Evolutionary conservation across 139 green algal species (phyloP).

Genomic region (Pseudopediastrum boryanum): DNA sequence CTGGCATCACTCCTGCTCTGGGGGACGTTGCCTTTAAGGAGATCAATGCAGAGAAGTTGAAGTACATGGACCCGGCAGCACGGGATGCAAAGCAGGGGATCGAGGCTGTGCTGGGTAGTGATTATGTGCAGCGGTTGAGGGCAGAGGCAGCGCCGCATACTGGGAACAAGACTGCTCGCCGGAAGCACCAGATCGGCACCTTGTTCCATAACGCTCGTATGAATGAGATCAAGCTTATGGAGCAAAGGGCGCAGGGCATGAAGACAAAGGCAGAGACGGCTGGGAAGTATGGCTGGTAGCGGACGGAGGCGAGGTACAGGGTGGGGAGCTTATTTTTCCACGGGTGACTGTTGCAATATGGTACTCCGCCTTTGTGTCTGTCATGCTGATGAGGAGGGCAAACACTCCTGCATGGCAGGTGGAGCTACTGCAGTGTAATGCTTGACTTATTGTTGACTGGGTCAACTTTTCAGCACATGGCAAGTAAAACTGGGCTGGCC

Average conservation of each 20-base stretch:
- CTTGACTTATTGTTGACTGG: too few relatives aligned
- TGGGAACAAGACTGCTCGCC: slow-evolving; percentile 59
- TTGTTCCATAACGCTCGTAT: slow-evolving; percentile 71
- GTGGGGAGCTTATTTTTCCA: too few relatives aligned
- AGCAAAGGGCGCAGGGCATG: slow-evolving; percentile 48
- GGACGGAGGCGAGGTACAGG: too few relatives aligned
- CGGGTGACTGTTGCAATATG: too few relatives aligned
- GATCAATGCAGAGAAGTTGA: slow-evolving; percentile 62
- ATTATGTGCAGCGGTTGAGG: slow-evolving; percentile 69
- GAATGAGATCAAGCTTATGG: slow-evolving; percentile 76
- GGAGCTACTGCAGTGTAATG: too few relatives aligned
- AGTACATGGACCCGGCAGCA: slow-evolving; percentile 51
- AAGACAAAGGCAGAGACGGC: slow-evolving; percentile 81
- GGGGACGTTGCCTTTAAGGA: slow-evolving; percentile 63
- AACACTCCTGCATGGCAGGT: too few relatives aligned
- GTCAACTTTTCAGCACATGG: too few relatives aligned
- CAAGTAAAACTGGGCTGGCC: too few relatives aligned
- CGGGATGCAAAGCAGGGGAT: slow-evolving; percentile 48
- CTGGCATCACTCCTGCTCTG: not conserved
- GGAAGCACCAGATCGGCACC: slow-evolving; percentile 82
- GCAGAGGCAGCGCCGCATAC: slow-evolving; percentile 51
- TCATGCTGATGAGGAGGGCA: too few relatives aligned
- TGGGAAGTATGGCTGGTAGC: slow-evolving; percentile 76
- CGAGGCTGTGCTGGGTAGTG: slow-evolving; percentile 60
- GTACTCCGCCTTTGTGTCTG: too few relatives aligned